Evolutionary conservation across 2,329 filamentous ascomycete genomes (phyloP).

Genomic region (Talaromyces albobiverticillius): DNA sequence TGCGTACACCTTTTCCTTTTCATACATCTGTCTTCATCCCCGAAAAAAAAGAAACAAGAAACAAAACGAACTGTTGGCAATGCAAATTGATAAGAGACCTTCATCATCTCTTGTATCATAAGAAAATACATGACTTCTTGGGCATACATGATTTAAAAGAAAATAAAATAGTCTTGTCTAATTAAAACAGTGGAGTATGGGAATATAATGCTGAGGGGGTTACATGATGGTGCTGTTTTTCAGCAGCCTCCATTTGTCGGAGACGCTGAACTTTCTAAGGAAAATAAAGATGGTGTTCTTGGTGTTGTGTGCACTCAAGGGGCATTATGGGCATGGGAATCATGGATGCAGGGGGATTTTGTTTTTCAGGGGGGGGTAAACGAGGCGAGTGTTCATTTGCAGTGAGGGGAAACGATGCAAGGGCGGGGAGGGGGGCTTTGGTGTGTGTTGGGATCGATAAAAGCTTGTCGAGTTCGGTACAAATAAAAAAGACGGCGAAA

Average conservation of each 20-base stretch:
- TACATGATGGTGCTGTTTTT: conserved; percentile 12
- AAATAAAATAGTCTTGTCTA: conserved; percentile 28
- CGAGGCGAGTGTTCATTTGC: conserved; percentile 21
- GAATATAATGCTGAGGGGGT: conserved; percentile 5
- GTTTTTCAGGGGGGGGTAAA: conserved; percentile 13
- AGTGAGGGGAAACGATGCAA: conserved; percentile 10
- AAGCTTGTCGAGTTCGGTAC: background rate
- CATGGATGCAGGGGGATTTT: conserved; percentile 11
- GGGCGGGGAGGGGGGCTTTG: conserved; percentile 7
- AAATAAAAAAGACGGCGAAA: background rate
- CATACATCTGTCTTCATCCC: conserved; percentile 9
- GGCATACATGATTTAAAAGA: conserved; percentile 37
- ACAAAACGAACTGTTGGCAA: conserved; percentile 4
- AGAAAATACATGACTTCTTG: conserved; percentile 41
- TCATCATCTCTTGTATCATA: conserved; percentile 33
- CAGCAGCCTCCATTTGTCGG: conserved; percentile 5
- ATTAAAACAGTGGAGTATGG: conserved; percentile 27
- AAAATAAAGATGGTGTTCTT: conserved; percentile 4
- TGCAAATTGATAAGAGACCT: conserved; percentile 15
- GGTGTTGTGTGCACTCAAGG: conserved; percentile 8
- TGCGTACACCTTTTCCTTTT: conserved; percentile 7
- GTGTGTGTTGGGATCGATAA: conserved; percentile 9
- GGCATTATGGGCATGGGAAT: conserved; percentile 10
- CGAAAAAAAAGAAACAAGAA: conserved; percentile 2
- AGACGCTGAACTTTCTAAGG: conserved; percentile 13